Evolutionary conservation across 1,139 yeast species (phyloP), one percentile per base, ranked within the genome.

Genomic region (Geotrichum candidum): DNA sequence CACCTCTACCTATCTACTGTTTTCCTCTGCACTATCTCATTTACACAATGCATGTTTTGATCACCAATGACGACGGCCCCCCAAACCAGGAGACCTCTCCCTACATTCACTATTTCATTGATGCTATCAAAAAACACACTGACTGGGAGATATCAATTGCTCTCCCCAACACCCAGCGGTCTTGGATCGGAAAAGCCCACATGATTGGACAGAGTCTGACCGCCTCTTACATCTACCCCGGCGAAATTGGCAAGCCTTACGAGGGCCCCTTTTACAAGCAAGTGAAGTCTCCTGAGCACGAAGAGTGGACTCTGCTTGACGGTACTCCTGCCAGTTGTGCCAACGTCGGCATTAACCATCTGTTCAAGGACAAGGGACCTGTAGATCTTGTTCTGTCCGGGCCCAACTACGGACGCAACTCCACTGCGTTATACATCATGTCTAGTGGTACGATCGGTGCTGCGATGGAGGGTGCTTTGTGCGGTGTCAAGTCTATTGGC

Each of bases 141-240:
- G 85, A 88, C 70, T 94, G 98, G 98, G 84, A 88, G 51, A 75
- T 94, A 38, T 87, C 94, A 18, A 85, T 94, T 33, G 92, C 87
- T 38, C 87, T 94, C 4, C 98, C 98, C 15, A 68, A 70, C 57
- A 68, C 71, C 35, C 80, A 77, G 67, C 69, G 96, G 68, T 91
- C 97, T 11, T 94, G 99, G 99, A 92, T 91, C 63, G 97, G 97
- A 51, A 94, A 94, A 74, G 98, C 99, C 13, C 97, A 92, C 76
- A 85, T 92, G 72, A 96, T 97, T 2, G 97, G 96, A 25, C 83
- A 85, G 69, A 83, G 86, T 51, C 79, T 92, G 58, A 78, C 85
- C 1, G 85, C 94, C 2, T 79, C 84, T 11, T 92, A 86, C 70
- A 78, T 88, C 22, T 73, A 73, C 61, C 69, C 74, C 5, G 68